Evolutionary conservation across 1,284 basidiomycete species (phyloP).

Genomic region (Ceratorhiza oryzae-sativae): DNA sequence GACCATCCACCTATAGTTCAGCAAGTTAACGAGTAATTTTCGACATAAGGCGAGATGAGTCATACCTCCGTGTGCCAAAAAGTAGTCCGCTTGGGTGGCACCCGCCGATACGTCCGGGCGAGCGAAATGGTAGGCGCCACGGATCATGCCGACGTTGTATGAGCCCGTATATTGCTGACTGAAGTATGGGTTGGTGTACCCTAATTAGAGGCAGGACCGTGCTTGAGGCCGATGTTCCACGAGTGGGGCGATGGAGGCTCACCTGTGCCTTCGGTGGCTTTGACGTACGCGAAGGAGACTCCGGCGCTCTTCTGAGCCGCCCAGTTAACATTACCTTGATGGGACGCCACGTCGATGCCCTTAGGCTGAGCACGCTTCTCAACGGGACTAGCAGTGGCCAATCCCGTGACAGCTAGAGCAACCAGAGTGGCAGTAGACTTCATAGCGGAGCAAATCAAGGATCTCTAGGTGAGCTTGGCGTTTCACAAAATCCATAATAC

Average conservation of each 20-base stretch:
- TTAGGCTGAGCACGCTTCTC: slow-evolving; percentile 50
- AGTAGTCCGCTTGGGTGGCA: slow-evolving; percentile 66
- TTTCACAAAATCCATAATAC: too few relatives aligned
- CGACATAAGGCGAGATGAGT: background rate
- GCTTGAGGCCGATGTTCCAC: slow-evolving; percentile 9
- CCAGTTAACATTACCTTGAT: slow-evolving; percentile 64
- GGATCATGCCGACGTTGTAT: slow-evolving; percentile 62
- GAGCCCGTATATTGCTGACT: slow-evolving; percentile 62
- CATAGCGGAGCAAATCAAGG: background rate
- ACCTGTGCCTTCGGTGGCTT: slow-evolving; percentile 73
- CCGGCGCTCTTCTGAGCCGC: slow-evolving; percentile 62
- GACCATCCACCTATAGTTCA: slow-evolving; percentile 60
- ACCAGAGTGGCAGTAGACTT: slow-evolving; percentile 4
- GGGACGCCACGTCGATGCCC: slow-evolving; percentile 60
- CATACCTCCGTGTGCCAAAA: slow-evolving; percentile 66
- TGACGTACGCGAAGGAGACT: slow-evolving; percentile 68
- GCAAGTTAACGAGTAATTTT: background rate
- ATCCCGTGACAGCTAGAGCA: background rate
- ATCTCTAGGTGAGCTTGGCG: too few relatives aligned
- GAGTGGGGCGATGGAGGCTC: slow-evolving; percentile 41
- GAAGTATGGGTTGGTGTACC: slow-evolving; percentile 54
- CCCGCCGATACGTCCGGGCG: slow-evolving; percentile 60
- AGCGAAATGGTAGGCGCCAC: slow-evolving; percentile 69
- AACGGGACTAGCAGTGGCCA: slow-evolving; percentile 42
- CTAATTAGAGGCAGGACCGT: slow-evolving; percentile 43